phyloP scores from a whole-genome alignment of 768 basidiomycete species.

The Grammothele lineata region DNA sequence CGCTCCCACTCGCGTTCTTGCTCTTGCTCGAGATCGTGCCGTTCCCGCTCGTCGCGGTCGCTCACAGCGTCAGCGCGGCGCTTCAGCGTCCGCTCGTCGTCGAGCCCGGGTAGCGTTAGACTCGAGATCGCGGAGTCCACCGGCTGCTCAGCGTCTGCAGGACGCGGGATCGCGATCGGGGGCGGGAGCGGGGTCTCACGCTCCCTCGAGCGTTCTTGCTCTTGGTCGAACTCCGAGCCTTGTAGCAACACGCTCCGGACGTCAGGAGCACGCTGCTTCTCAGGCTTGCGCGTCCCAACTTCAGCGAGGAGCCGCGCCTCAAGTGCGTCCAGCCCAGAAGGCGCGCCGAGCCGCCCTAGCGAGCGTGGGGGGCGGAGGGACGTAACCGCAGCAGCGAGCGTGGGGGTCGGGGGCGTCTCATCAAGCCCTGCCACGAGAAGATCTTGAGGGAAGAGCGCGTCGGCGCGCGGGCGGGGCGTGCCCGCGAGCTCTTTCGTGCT shows the following conservation, averaged over 20 bases:
- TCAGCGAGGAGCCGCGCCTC: slow-evolving; percentile 65
- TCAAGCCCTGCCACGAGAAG: slow-evolving; percentile 5
- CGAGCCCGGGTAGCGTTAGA: slow-evolving; percentile 35
- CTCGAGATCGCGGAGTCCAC: slow-evolving; percentile 49
- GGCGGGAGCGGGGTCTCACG: background rate
- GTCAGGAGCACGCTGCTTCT: slow-evolving; percentile 29
- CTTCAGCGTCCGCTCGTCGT: slow-evolving; percentile 10
- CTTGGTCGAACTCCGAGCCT: too few species aligned
- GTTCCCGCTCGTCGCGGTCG: slow-evolving; percentile 14
- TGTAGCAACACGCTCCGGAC: slow-evolving; percentile 34
- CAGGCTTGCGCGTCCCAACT: slow-evolving; percentile 60
- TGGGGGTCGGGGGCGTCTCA: slow-evolving; percentile 25
- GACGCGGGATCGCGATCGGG: slow-evolving; percentile 36
- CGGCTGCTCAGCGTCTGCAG: slow-evolving; percentile 20
- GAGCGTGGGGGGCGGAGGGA: slow-evolving; percentile 24
- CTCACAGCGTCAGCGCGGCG: slow-evolving; percentile 16
- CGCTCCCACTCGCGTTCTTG: slow-evolving; percentile 3
- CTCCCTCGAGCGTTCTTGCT: too few species aligned
- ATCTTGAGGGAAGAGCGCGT: slow-evolving; percentile 28
- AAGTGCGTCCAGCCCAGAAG: slow-evolving; percentile 65
- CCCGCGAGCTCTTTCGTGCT: slow-evolving; percentile 32
- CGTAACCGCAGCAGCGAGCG: slow-evolving; percentile 27
- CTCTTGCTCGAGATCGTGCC: slow-evolving; percentile 1
- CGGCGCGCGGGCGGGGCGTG: slow-evolving; percentile 16
- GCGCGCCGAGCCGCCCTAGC: slow-evolving; percentile 4